phyloP scores from a whole-genome alignment of 2,329 filamentous ascomycete genomes.

The Fonsecaea erecta region DNA sequence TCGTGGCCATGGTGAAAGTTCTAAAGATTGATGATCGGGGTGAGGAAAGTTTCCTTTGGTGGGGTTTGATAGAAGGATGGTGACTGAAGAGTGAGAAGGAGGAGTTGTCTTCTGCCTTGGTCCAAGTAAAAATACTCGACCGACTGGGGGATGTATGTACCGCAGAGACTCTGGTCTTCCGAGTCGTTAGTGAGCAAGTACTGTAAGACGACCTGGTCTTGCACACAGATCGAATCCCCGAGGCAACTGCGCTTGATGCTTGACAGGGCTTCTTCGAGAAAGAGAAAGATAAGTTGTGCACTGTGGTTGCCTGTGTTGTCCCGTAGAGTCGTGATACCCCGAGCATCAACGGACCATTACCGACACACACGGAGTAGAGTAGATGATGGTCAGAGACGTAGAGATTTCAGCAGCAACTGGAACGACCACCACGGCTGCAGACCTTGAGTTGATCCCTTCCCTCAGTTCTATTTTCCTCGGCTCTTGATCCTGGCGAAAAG shows the following conservation, averaged over 20 bases:
- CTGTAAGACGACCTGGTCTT: not conserved
- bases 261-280: too few relatives aligned
- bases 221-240: not conserved
- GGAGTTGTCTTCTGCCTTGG: not conserved
- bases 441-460: too few relatives aligned
- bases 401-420: not conserved
- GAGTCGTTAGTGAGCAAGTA: not conserved
- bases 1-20: not conserved
- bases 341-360: not conserved
- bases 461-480: too few relatives aligned
- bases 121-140: too few relatives aligned
- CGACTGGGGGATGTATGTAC: not conserved
- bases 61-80: not conserved
- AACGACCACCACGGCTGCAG: not conserved
- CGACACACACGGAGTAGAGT: not conserved
- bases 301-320: not conserved
- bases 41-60: not conserved
- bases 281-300: not conserved
- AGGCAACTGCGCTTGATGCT: not conserved
- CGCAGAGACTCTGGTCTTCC: not conserved
- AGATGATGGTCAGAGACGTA: not conserved
- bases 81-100: not conserved
- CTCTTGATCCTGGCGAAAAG: too few relatives aligned
- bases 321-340: not conserved
- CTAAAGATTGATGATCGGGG: not conserved